Evolutionary conservation across 306 rosid genomes (phyloP).

Genomic region (Aeschynomene evenia): DNA sequence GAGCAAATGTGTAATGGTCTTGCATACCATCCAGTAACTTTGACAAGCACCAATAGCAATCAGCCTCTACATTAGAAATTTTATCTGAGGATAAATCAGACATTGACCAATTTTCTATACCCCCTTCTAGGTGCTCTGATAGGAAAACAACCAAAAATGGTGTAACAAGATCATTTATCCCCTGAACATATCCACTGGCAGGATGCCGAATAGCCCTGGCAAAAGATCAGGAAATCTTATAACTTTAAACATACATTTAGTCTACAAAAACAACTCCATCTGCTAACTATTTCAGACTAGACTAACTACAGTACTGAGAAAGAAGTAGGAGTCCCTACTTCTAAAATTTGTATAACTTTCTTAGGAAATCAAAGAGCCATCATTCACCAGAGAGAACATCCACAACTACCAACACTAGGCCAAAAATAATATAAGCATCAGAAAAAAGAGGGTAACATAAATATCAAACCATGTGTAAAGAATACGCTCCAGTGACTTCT

Average conservation of each 20-base stretch:
- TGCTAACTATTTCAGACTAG: conserved; percentile 14
- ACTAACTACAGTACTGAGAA: conserved; percentile 8
- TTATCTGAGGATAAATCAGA: conserved; percentile 67
- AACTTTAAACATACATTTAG: not conserved
- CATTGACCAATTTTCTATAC: conserved; percentile 71
- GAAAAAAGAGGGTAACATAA: conserved; percentile 5
- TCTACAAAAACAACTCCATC: not conserved
- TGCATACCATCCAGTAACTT: conserved; percentile 97
- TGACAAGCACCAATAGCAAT: conserved; percentile 94
- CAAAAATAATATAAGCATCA: conserved; percentile 11
- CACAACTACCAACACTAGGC: conserved; percentile 8
- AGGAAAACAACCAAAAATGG: conserved; percentile 92
- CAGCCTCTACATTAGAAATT: conserved; percentile 75
- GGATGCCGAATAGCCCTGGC: conserved; percentile 98
- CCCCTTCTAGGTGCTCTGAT: conserved; percentile 79
- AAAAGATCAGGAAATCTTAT: conserved; percentile 31
- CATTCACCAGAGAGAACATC: conserved; percentile 3
- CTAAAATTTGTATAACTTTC: conserved; percentile 11
- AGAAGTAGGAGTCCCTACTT: not conserved
- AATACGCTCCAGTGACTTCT: conserved; percentile 90
- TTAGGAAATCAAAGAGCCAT: conserved; percentile 3
- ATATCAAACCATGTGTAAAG: conserved; percentile 79
- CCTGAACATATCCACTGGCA: conserved; percentile 99
- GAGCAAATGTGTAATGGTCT: conserved; percentile 97
- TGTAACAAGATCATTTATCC: conserved; percentile 94